These are phyloP conservation scores for Berberis thunbergii DNA, from an alignment of 164 flowering plant species.

Conservation along the genomic window DNA sequence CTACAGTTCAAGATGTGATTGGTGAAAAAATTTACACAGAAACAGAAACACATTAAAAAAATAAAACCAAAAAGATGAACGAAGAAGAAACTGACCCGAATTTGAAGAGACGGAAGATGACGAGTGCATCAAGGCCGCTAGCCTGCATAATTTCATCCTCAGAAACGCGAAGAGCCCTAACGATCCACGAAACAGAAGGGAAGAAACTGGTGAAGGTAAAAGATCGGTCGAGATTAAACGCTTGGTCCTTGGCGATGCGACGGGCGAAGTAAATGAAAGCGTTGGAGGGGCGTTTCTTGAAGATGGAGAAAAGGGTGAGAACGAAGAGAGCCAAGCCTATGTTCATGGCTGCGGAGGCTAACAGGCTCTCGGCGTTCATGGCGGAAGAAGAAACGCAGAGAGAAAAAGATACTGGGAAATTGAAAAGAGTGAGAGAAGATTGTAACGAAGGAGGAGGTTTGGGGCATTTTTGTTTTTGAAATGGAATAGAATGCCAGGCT, in stretches of 20 bases:
- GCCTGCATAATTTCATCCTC: conserved; percentile 29
- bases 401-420: background rate
- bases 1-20: no score
- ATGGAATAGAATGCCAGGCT: conserved; percentile 1
- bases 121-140: conserved; percentile 39
- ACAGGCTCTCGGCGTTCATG: conserved; percentile 25
- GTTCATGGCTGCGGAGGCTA: conserved; percentile 37
- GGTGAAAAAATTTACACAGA: no score
- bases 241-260: conserved; percentile 19
- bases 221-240: conserved; percentile 9
- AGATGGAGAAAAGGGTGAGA: conserved; percentile 34
- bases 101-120: conserved; percentile 37
- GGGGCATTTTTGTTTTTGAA: background rate
- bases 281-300: conserved; percentile 29
- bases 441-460: background rate
- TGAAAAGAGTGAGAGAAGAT: background rate
- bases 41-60: background rate
- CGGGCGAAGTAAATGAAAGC: conserved; percentile 33
- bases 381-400: background rate
- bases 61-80: background rate
- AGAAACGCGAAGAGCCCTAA: conserved; percentile 22
- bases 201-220: conserved; percentile 18
- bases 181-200: conserved; percentile 33
- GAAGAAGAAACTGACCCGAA: conserved; percentile 21
- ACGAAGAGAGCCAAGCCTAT: conserved; percentile 26